phyloP scores from a whole-genome alignment of 2,329 filamentous ascomycete species.

The Phyllosticta ampelicida region DNA sequence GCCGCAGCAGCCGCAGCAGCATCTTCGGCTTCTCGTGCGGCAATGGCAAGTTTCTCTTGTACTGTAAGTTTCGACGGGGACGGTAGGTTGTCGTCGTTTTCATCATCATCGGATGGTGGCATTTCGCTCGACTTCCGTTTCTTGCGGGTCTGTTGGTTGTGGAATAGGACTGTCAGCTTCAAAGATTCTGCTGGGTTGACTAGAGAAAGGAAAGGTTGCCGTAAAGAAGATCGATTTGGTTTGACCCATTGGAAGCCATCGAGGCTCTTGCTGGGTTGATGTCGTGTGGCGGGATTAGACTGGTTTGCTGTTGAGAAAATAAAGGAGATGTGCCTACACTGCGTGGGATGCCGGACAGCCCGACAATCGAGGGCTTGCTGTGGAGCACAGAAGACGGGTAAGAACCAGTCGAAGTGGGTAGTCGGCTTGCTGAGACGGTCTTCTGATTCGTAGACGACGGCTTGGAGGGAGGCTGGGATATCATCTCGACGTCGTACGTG shows the following conservation, averaged over 20 bases:
- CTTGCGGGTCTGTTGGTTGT: constrained; percentile 24
- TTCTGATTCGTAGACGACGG: constrained; percentile 13
- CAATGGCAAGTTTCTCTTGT: constrained; percentile 36
- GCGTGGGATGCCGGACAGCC: constrained; percentile 3
- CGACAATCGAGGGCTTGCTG: background rate
- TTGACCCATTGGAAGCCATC: background rate
- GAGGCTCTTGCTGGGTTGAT: background rate
- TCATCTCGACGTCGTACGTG: constrained; percentile 20
- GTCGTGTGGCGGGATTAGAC: background rate
- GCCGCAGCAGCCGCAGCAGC: constrained; percentile 15
- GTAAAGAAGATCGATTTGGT: background rate
- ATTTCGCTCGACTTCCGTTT: constrained; percentile 22
- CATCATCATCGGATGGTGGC: constrained; percentile 26
- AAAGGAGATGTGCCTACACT: constrained; percentile 5
- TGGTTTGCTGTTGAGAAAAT: background rate
- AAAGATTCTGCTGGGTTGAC: background rate
- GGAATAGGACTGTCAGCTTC: background rate
- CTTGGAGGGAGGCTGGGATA: constrained; percentile 15
- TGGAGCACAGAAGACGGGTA: background rate
- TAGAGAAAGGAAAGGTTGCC: background rate
- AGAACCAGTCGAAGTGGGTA: background rate
- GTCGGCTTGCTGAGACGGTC: background rate
- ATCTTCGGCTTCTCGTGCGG: constrained; percentile 34
- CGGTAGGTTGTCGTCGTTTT: constrained; percentile 16
- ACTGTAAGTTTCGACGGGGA: constrained; percentile 30